Base-by-base conservation (phyloP, 2,329 filamentous ascomycete genomes). In the Corinectria fuckeliana region DNA sequence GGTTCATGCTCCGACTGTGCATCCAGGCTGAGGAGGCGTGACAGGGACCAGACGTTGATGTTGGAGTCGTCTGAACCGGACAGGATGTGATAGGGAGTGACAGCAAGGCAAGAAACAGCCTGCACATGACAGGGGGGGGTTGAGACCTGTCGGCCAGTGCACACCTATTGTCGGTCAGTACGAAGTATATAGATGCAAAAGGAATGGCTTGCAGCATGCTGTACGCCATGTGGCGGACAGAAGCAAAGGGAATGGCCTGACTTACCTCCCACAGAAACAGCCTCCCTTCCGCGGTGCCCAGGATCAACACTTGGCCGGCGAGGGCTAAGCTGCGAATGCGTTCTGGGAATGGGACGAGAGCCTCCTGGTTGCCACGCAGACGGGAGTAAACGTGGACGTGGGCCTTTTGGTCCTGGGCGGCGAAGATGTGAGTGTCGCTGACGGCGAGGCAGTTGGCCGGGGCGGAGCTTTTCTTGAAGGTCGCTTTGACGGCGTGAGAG, bases 381-480 rank as follows among this genome's bases (percentile, higher is more conserved):
- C 93, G 85, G 58, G 86, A 93, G 77, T 98, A 99, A 55, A 99
- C 92, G 77, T 98, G 92, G 1, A 99, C 85, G 39, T 96, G 91
- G 0, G 93, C 92, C 76, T 97, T 98, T 65, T 93, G 93, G 49
- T 90, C 85, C 75, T 99, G 95, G 4, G 92, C 94, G 4, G 93
- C 90, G 74, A 97, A 99, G 45, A 98, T 83, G 74, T 99, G 95
- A 18, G 89, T 89, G 42, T 86, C 82, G 76, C 85, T 96, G 68
- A 93, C 84, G 26, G 92, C 93, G 55, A 99, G 80, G 68, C 91
- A 90, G 75, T 94, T 91, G 58, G 84, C 81, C 23, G 89, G 84
- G n/a, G 89, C 88, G 14, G 91, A 91, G 80, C 91, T 96, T 80
- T 97, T 98, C 83, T 97, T 98, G 83, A 95, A 93, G 47, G 89